phyloP scores from a whole-genome alignment of 176 grass and related monocot genomes.

The Elaeis guineensis region DNA sequence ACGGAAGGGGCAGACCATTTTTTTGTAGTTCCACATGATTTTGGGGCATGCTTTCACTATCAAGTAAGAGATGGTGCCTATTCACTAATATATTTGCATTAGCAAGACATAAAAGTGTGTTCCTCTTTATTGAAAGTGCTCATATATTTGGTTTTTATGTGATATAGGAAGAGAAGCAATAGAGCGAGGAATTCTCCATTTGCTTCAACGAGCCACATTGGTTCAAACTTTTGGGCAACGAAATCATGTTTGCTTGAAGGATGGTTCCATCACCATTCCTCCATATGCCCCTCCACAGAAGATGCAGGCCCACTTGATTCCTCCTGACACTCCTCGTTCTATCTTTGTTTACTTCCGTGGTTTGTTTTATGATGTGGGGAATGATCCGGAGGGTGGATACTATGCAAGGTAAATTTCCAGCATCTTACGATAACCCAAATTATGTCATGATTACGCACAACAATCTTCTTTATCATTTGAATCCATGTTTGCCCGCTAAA shows the following conservation, averaged over 20 bases:
- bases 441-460: too few species aligned
- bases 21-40: slow-evolving; percentile 56
- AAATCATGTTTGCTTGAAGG: slow-evolving; percentile 64
- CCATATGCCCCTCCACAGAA: slow-evolving; percentile 61
- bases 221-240: slow-evolving; percentile 67
- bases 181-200: slow-evolving; percentile 41
- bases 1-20: slow-evolving; percentile 52
- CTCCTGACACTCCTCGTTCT: slow-evolving; percentile 42
- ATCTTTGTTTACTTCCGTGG: slow-evolving; percentile 70
- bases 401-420: slow-evolving; percentile 38
- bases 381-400: slow-evolving; percentile 66
- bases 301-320: slow-evolving; percentile 57
- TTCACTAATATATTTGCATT: too few species aligned
- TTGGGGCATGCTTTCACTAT: slow-evolving; percentile 63
- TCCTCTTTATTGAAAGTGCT: background rate
- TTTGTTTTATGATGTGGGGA: slow-evolving; percentile 43
- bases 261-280: slow-evolving; percentile 61
- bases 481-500: too few species aligned
- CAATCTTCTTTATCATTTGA: too few species aligned
- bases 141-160: slow-evolving; percentile 7
- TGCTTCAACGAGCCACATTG: slow-evolving; percentile 49
- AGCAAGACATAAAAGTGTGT: too few species aligned
- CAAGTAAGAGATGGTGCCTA: slow-evolving; percentile 11
- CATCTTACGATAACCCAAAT: too few species aligned
- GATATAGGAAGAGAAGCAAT: slow-evolving; percentile 59